Evolutionary conservation across 306 rosid species (phyloP), one percentile per base, ranked within the genome.

Genomic region (Lathyrus oleraceus): DNA sequence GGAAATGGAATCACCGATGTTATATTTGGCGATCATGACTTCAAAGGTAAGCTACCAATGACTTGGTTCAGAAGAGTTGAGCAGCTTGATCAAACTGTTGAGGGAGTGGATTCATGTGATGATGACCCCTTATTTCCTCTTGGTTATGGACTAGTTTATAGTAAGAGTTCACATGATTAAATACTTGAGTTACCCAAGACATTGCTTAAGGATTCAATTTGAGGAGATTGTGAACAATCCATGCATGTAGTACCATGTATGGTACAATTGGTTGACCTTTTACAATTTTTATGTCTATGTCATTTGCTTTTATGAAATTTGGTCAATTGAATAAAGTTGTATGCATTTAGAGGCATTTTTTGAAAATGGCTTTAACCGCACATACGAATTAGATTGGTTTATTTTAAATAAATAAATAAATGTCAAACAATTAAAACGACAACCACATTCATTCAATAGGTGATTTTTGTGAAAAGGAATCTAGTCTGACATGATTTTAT

Each of bases 1-100:
- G 96, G 86, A 25, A 76, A 74, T 2, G 96, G 98, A 38, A 87
- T 89, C 51, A 16, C 87, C 8, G 98, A 92, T 17, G 89, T 89
- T 30, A 58, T 89, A 70, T 92, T 86, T 35, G 97, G 97, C 8
- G 91, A 81, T 76, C 75, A 83, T 48, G 89, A 89, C 79, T 87
- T 87, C 40, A 70, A 72, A 36, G 96, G 98, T 15, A 79, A 71
- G 51, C 84, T 89, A 56, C 98, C 91, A 1, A 75, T 87, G 51
- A 86, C 98, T 65, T 92, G 96, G 96, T 89, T 87, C 65, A 86
- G 56, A 80, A 82, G 65, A 15, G 74, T 73, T 63, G 70, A 83
- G 30, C 85, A 92, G 38, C 80, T 82, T 73, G 85, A 78, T 67
- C 82, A 81, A 53, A 76, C 81, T 38, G 30, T 49, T 72, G 51